A percentile compares a stretch with the other conserved stretches of the same genome.
phyloP scores from a whole-genome alignment of 371 early-diverging fungal species.

The Rhizopus arrhizus region DNA sequence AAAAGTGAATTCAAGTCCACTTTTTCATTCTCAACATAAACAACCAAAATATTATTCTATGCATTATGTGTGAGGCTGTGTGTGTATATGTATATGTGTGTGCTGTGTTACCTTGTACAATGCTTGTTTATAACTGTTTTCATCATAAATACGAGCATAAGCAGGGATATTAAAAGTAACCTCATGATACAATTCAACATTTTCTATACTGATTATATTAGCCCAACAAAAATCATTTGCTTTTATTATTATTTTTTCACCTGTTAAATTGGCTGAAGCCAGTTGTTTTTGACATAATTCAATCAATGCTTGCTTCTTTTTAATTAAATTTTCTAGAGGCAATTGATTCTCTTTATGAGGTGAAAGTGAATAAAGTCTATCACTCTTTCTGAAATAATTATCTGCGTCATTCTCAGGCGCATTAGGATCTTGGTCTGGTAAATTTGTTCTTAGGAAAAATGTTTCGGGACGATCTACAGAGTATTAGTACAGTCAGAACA shows the following conservation, averaged over 20 bases:
- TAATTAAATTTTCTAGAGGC: slow-evolving; percentile 3
- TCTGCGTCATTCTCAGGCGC: slow-evolving; percentile 29
- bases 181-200: slow-evolving; percentile 23
- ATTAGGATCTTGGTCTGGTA: slow-evolving; percentile 24
- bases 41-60: slow-evolving; percentile 49
- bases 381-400: slow-evolving; percentile 31
- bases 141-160: slow-evolving; percentile 22
- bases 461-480: slow-evolving; percentile 42
- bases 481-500: neutral
- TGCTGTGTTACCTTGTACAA: slow-evolving; percentile 14
- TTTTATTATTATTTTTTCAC: slow-evolving; percentile 7
- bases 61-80: neutral
- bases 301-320: slow-evolving; percentile 19
- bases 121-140: slow-evolving; percentile 16
- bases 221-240: neutral
- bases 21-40: slow-evolving; percentile 44
- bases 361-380: slow-evolving; percentile 28
- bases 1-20: slow-evolving; percentile 20
- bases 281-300: slow-evolving; percentile 24
- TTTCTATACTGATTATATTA: slow-evolving; percentile 8
- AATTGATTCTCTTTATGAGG: slow-evolving; percentile 8
- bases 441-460: slow-evolving; percentile 36
- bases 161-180: slow-evolving; percentile 22
- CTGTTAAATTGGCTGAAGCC: slow-evolving; percentile 20
- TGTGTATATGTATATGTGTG: neutral